These are phyloP conservation scores for Chenopodium suecicum DNA, from an alignment of 148 eudicot species.

Conservation along the genomic window DNA sequence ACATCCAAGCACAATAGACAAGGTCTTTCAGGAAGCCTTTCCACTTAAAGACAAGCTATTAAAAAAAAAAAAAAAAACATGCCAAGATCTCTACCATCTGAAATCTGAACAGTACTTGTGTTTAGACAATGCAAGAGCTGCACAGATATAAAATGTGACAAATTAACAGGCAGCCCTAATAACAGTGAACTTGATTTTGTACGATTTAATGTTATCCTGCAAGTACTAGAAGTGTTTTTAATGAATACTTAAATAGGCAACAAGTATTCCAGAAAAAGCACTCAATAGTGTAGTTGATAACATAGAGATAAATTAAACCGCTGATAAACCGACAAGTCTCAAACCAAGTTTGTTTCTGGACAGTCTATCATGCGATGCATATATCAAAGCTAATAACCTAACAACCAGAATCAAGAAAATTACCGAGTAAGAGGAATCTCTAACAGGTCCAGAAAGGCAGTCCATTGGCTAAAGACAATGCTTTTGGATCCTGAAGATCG, in stretches of 20 bases:
- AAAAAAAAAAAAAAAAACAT: too few relatives aligned
- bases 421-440: constrained; percentile 94
- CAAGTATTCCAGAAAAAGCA: neutral
- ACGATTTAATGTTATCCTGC: neutral
- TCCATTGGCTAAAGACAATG: constrained; percentile 97
- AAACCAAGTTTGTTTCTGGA: too few relatives aligned
- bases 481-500: constrained; percentile 77
- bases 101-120: too few relatives aligned
- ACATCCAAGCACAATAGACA: neutral
- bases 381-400: neutral
- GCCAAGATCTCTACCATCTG: too few relatives aligned
- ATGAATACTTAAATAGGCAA: neutral
- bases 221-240: neutral
- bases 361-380: neutral
- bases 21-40: neutral
- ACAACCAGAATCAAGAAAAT: constrained; percentile 9
- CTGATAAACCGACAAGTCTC: neutral
- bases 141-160: constrained; percentile 1
- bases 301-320: neutral
- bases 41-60: too few relatives aligned
- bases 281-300: neutral
- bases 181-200: neutral
- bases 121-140: constrained; percentile 5
- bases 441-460: constrained; percentile 88
- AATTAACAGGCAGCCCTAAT: neutral